Evolutionary conservation across 139 green algal species (phyloP).

Genomic region (Micromonas commoda): DNA sequence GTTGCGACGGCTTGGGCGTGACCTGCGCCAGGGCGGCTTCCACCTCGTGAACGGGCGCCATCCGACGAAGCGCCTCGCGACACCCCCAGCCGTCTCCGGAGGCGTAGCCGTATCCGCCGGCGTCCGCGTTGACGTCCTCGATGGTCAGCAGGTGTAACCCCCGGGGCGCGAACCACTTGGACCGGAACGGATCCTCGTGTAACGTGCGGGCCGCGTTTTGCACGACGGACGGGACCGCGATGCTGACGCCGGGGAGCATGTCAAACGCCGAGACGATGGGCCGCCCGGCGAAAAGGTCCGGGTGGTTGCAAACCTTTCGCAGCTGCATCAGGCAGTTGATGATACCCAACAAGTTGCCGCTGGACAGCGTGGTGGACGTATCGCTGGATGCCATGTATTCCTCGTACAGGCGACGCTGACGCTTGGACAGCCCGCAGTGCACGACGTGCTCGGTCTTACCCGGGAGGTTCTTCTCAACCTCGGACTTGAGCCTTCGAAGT

Average conservation of each 20-base stretch:
- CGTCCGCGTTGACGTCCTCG: neutral
- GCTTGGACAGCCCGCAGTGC: slow-evolving; percentile 60
- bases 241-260: slow-evolving; percentile 41
- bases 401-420: slow-evolving; percentile 72
- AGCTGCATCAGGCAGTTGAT: slow-evolving; percentile 99
- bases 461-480: slow-evolving; percentile 94
- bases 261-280: slow-evolving; percentile 86
- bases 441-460: slow-evolving; percentile 93
- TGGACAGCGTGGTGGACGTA: slow-evolving; percentile 60
- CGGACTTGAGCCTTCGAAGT: slow-evolving; percentile 79
- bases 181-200: neutral
- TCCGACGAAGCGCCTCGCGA: too few relatives aligned
- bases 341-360: slow-evolving; percentile 83
- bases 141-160: slow-evolving; percentile 23
- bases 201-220: neutral
- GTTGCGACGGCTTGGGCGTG: neutral
- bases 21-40: too few relatives aligned
- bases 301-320: slow-evolving; percentile 98
- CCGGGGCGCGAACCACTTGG: neutral
- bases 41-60: too few relatives aligned
- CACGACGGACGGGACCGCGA: slow-evolving; percentile 12
- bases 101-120: too few relatives aligned
- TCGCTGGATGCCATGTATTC: slow-evolving; percentile 85
- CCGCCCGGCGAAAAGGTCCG: slow-evolving; percentile 92
- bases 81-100: too few relatives aligned